phyloP scores from a whole-genome alignment of 2,329 filamentous ascomycete species.

The Fusarium circinatum region DNA sequence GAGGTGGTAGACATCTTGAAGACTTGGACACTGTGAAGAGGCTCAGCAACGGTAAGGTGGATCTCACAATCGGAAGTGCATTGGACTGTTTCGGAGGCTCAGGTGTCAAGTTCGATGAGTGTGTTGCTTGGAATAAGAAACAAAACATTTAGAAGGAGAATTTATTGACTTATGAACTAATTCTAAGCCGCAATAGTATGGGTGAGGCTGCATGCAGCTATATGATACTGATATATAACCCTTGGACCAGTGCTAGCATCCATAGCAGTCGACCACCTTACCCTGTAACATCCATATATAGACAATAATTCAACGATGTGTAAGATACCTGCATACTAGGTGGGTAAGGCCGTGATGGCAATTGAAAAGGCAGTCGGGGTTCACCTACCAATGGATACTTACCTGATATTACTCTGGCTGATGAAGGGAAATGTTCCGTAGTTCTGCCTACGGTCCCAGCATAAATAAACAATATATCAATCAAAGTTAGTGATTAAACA shows the following conservation, averaged over 20 bases:
- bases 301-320: not conserved
- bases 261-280: not conserved
- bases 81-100: conserved; percentile 94
- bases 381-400: not conserved
- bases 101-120: conserved; percentile 88
- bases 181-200: not conserved
- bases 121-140: conserved; percentile 82
- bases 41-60: conserved; percentile 83
- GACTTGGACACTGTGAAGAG: conserved; percentile 85
- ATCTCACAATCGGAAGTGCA: conserved; percentile 95
- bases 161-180: not conserved
- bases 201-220: not conserved
- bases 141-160: conserved; percentile 46
- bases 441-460: not conserved
- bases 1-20: conserved; percentile 83
- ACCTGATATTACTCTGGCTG: not conserved
- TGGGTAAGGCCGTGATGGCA: not conserved
- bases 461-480: not conserved
- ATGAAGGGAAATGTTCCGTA: not conserved
- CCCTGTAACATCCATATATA: not conserved
- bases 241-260: not conserved
- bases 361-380: not conserved
- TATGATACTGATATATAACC: not conserved
- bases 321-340: not conserved
- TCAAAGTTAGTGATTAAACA: not conserved